Percentiles rank a stretch among this genome's conserved stretches.
Conservation (phyloP, 129 eudicot species). For the Chrysanthemum lavandulifolium region DNA sequence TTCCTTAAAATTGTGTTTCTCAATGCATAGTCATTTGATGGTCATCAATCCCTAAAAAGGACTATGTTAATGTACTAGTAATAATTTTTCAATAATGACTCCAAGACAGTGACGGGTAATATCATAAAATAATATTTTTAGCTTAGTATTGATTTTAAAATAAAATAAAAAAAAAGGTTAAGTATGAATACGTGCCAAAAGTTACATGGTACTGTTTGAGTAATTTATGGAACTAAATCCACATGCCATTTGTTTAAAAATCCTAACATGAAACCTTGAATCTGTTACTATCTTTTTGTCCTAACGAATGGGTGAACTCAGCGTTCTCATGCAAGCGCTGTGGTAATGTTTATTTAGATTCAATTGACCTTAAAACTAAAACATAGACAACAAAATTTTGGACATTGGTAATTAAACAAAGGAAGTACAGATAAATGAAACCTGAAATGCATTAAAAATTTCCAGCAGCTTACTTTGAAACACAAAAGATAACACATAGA, state of each 20-base stretch:
- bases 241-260: background rate
- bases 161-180: too few relatives aligned
- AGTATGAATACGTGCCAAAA: background rate
- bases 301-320: too few relatives aligned
- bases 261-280: background rate
- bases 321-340: too few relatives aligned
- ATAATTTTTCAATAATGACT: conserved; percentile 3
- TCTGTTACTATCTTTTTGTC: background rate
- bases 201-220: background rate
- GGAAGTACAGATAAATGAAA: too few relatives aligned
- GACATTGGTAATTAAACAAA: too few relatives aligned
- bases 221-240: background rate
- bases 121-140: background rate
- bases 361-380: too few relatives aligned
- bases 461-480: too few relatives aligned
- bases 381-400: too few relatives aligned
- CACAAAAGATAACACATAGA: too few relatives aligned
- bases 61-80: conserved; percentile 6
- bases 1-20: background rate
- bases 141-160: too few relatives aligned
- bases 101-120: background rate
- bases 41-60: conserved; percentile 32
- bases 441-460: too few relatives aligned
- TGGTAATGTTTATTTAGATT: too few relatives aligned
- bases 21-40: background rate